Evolutionary conservation across 257 asterid species (phyloP).

Genomic region (Asclepias syriaca): DNA sequence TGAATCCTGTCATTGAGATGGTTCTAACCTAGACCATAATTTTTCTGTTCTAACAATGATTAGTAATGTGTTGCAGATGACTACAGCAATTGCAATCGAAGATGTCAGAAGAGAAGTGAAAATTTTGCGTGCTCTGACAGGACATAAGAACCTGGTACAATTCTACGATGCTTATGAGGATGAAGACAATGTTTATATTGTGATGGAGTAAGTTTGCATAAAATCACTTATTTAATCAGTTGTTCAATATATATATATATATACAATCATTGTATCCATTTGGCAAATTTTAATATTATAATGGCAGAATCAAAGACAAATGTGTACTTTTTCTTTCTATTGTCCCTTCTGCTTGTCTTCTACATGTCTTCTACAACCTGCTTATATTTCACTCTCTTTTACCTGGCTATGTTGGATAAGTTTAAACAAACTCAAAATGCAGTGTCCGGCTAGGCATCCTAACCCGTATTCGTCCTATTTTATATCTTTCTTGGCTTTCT

Average conservation of each 20-base stretch:
- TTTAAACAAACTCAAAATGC: neutral
- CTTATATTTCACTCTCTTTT: neutral
- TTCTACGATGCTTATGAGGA: slow-evolving; percentile 66
- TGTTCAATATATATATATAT: neutral
- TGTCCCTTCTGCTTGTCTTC: slow-evolving; percentile 7
- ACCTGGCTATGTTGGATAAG: neutral
- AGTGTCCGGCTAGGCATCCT: neutral
- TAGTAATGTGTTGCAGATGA: slow-evolving; percentile 44
- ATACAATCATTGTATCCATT: neutral
- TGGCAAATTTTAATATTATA: neutral
- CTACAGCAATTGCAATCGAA: slow-evolving; percentile 62
- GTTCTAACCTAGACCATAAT: neutral
- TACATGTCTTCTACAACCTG: neutral
- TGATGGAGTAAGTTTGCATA: slow-evolving; percentile 53
- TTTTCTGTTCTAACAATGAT: slow-evolving; percentile 10
- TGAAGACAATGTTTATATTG: slow-evolving; percentile 53
- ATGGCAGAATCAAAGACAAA: neutral
- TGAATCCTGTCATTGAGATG: neutral
- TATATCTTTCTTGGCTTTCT: neutral
- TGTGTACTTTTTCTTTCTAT: neutral
- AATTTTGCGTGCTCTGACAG: slow-evolving; percentile 55
- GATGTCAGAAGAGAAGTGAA: slow-evolving; percentile 67
- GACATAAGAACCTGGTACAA: slow-evolving; percentile 56
- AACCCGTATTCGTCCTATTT: neutral
- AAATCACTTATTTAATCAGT: neutral